phyloP scores from a whole-genome alignment of 2,329 filamentous ascomycete species.

The Tolypocladium tundrense region DNA sequence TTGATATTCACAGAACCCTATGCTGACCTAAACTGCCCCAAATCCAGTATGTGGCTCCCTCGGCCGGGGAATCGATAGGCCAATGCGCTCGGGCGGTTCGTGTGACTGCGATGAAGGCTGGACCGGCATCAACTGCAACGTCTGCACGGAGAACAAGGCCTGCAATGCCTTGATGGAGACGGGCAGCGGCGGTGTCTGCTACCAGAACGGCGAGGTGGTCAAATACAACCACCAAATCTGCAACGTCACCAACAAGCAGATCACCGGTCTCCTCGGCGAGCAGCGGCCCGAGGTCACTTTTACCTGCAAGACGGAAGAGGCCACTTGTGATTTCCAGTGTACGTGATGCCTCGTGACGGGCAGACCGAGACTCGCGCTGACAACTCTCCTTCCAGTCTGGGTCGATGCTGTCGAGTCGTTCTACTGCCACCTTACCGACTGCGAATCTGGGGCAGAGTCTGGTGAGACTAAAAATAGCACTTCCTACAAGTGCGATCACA shows the following conservation, averaged over 20 bases:
- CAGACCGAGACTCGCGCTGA: constrained; percentile 4
- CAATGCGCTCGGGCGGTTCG: constrained; percentile 56
- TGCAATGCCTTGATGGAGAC: constrained; percentile 84
- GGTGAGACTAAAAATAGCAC: constrained; percentile 68
- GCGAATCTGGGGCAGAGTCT: constrained; percentile 61
- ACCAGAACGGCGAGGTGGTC: constrained; percentile 79
- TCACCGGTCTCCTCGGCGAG: constrained; percentile 73
- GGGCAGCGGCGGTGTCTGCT: constrained; percentile 76
- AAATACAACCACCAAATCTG: constrained; percentile 97
- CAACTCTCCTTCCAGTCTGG: constrained; percentile 55
- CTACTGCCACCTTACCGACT: constrained; percentile 82
- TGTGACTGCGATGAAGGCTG: constrained; percentile 91
- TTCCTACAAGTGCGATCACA: constrained; percentile 72
- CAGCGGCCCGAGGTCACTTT: constrained; percentile 91
- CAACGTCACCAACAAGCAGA: constrained; percentile 93
- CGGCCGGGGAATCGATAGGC: constrained; percentile 67
- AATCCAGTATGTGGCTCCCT: constrained; percentile 71
- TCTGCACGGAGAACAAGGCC: constrained; percentile 73
- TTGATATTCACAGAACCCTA: background rate
- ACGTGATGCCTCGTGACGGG: constrained; percentile 18
- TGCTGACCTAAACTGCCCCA: background rate
- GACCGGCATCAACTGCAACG: constrained; percentile 96
- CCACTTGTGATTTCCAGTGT: constrained; percentile 93
- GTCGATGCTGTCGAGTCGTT: constrained; percentile 90
- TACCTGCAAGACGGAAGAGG: constrained; percentile 65